Percentiles rank a stretch among this genome's conserved stretches.
Evolutionary conservation across 2,329 filamentous ascomycete species (phyloP).

Genomic region (Spiromastix sp.): DNA sequence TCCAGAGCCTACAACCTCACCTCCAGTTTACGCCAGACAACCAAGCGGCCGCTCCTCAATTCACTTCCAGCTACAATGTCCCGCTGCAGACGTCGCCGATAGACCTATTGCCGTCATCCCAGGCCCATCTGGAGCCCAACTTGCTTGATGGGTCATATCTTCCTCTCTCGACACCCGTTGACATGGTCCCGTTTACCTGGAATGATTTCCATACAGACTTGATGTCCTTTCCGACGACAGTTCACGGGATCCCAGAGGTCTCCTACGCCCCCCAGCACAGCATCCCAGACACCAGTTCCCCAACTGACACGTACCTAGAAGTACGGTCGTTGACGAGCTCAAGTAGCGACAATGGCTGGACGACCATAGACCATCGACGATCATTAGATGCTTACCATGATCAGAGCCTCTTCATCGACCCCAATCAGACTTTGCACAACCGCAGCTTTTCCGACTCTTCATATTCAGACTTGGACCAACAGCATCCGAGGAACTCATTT

Average conservation of each 20-base stretch:
- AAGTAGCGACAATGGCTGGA: slow-evolving; percentile 80
- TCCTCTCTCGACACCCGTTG: slow-evolving; percentile 45
- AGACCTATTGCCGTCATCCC: slow-evolving; percentile 46
- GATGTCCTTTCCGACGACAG: slow-evolving; percentile 40
- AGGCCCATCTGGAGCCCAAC: slow-evolving; percentile 50
- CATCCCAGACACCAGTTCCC: slow-evolving; percentile 49
- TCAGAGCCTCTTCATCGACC: slow-evolving; percentile 71
- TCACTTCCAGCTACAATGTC: slow-evolving; percentile 45
- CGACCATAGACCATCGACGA: slow-evolving; percentile 63
- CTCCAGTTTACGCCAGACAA: slow-evolving; percentile 33
- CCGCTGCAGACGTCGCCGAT: slow-evolving; percentile 38
- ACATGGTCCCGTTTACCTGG: slow-evolving; percentile 60
- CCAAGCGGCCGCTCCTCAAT: slow-evolving; percentile 47
- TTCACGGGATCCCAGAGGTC: slow-evolving; percentile 39
- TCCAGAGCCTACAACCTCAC: slow-evolving; percentile 30
- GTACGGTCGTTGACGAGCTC: slow-evolving; percentile 72
- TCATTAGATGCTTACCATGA: slow-evolving; percentile 58
- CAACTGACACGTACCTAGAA: slow-evolving; percentile 72
- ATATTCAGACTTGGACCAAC: slow-evolving; percentile 56
- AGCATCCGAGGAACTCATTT: slow-evolving; percentile 52
- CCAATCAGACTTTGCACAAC: slow-evolving; percentile 78
- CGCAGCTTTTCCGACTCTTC: slow-evolving; percentile 81
- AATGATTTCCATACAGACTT: slow-evolving; percentile 68
- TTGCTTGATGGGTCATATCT: slow-evolving; percentile 56
- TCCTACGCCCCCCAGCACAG: slow-evolving; percentile 29